Evolutionary conservation across 306 rosid species (phyloP).

Genomic region (Citrullus amarus): DNA sequence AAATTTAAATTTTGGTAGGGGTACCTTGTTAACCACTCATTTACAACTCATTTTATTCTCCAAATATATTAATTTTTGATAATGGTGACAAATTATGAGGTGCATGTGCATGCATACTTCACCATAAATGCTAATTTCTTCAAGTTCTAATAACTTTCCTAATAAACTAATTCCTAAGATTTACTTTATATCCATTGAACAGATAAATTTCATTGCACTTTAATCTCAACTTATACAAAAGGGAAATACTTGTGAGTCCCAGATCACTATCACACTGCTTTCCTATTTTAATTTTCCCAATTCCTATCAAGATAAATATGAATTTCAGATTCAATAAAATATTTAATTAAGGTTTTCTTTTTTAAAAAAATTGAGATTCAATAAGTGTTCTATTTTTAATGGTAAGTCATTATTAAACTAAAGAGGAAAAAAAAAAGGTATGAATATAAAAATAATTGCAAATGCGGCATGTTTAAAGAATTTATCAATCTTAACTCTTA

Average conservation of each 20-base stretch:
- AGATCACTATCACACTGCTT: not conserved
- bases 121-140: not conserved
- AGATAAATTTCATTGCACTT: not conserved
- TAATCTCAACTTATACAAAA: not conserved
- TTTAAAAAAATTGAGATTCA: no score
- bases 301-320: not conserved
- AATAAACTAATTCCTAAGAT: not conserved
- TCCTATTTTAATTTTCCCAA: not conserved
- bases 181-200: not conserved
- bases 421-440: no score
- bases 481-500: no score
- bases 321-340: not conserved
- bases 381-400: no score
- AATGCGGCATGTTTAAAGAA: no score
- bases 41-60: slow-evolving; percentile 20
- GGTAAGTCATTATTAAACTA: no score
- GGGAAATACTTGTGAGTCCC: not conserved
- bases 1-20: slow-evolving; percentile 6
- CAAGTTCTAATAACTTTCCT: not conserved
- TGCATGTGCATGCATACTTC: slow-evolving; percentile 15
- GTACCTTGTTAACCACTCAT: slow-evolving; percentile 6
- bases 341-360: not conserved
- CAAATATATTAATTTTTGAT: not conserved
- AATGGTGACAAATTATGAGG: not conserved
- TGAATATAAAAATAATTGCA: no score